Base-by-base conservation (phyloP, 495 filamentous ascomycete genomes). In the Platismatia glauca region DNA sequence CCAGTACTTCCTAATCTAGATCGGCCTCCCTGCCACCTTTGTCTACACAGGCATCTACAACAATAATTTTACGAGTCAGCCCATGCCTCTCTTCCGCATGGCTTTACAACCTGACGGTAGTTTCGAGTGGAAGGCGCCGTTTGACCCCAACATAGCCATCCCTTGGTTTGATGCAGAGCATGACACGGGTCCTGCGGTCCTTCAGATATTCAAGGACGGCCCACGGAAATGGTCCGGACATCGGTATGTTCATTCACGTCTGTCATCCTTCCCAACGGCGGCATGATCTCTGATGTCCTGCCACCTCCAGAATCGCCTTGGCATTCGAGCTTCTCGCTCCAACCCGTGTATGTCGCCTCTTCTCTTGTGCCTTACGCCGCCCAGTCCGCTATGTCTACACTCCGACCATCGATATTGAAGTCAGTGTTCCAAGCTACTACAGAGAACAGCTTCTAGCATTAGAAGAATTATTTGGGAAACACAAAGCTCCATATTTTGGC, bases 151-250 rank as follows among this genome's bases (percentile, higher is more conserved):
- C 64, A 86, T 86, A 37, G 86, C 87, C 22, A 78, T 98, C 33
- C 94, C 94, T n/a, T 98, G 93, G 90, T 81, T 98, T 20, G 94
- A 98, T 67, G 92, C 92, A 15, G 94, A 98, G 72, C 94, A 98
- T 70, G 94, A 98, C 65, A 87, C 97, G 8, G 94, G 94, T 4
- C 90, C 94, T n/a, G 88, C 94, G 0, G 84, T 98, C 20, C 79
- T 96, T 20, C 94, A 97, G 74, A 86, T 98, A 64, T 89, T 97
- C 79, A 98, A 96, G 72, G 92, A 97, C 69, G 94, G 94, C 4
- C 79, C 86, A 2, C 79, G 80, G 69, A 91, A 89, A 71, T 98
- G 94, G 94, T 80, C 81, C 62, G 86, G 86, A 27, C 87, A 92
- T 71, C 84, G 88, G 86, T 88, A 74, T 53, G 63, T 58, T 50